Percentiles rank a stretch among this genome's conserved stretches.
These are phyloP conservation scores for Alternaria viburni DNA, from an alignment of 2,329 filamentous ascomycete species.

Conservation along the genomic window DNA sequence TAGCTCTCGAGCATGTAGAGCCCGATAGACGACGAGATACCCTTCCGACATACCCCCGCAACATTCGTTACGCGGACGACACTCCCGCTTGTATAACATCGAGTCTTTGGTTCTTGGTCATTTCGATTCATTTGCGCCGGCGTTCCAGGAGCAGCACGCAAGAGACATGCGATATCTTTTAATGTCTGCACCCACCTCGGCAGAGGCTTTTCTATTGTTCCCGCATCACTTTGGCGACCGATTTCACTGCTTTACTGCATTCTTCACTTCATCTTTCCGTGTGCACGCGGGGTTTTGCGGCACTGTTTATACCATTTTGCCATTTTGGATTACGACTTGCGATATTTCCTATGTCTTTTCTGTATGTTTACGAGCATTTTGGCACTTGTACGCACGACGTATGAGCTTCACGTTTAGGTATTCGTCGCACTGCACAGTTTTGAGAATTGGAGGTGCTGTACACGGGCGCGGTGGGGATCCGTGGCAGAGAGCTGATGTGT, in stretches of 20 bases:
- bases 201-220: slow-evolving; percentile 34
- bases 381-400: slow-evolving; percentile 20
- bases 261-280: slow-evolving; percentile 24
- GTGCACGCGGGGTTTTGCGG: slow-evolving; percentile 23
- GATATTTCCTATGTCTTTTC: slow-evolving; percentile 36
- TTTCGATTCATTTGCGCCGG: slow-evolving; percentile 37
- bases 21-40: slow-evolving; percentile 15
- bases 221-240: slow-evolving; percentile 28
- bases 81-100: slow-evolving; percentile 42
- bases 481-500: slow-evolving; percentile 11
- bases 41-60: slow-evolving; percentile 22
- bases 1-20: slow-evolving; percentile 21
- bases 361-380: slow-evolving; percentile 35
- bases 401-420: slow-evolving; percentile 22
- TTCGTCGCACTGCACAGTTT: slow-evolving; percentile 11
- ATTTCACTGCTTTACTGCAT: slow-evolving; percentile 23
- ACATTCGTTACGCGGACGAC: slow-evolving; percentile 26
- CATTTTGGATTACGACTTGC: slow-evolving; percentile 30
- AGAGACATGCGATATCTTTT: slow-evolving; percentile 38
- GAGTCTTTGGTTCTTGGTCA: slow-evolving; percentile 31
- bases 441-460: slow-evolving; percentile 22
- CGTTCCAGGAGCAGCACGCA: slow-evolving; percentile 40
- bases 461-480: slow-evolving; percentile 20
- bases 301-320: slow-evolving; percentile 44
- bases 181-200: slow-evolving; percentile 42